Base-by-base conservation (phyloP, 2,329 filamentous ascomycete genomes). In the Mycocentrospora acerina region DNA sequence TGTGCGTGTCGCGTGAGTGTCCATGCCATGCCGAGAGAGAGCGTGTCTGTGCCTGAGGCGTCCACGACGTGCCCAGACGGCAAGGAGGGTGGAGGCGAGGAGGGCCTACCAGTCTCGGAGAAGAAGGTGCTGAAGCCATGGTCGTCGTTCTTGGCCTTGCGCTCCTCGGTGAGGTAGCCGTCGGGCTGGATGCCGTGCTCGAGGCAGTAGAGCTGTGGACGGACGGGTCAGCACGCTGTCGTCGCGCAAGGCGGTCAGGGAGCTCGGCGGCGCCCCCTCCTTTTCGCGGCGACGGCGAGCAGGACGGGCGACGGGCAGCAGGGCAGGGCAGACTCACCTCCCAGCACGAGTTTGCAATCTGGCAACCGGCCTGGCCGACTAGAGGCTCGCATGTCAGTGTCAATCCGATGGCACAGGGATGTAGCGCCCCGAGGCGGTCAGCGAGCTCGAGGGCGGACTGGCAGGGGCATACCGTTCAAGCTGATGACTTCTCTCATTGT, bases 301-400 rank as follows among this genome's bases (percentile, higher is more conserved):
- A n/a, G n/a, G n/a, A n/a, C n/a, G n/a, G n/a, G n/a, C n/a, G n/a
- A n/a, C n/a, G n/a, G n/a, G n/a, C n/a, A 19, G 24, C 14, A 32
- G 39, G 40, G 39, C 32, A 37, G 39, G 25, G 32, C 16, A 64
- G 67, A 79, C 88, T 79, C 79, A 98, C 93, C 90, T 98, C 93
- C 93, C 93, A 98, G 85, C 93, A 97, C 65, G 93, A 93, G 81
- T 98, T 98, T 78, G 91, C 93, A 71, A 98, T 98, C 75, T 98
- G 93, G 85, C 93, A 97, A 86, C 93, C 93, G 72, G 93, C 93
- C 83, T 98, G 93, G 77, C 93, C 93, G 81, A 98, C 93, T 98
- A 73, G 67, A 72, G 71, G 64, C 68, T 73, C 65, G 51, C 50
- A 58, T 54, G 76, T 86, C 70, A 86, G 80, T 63, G 74, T 62